Conservation (phyloP, 2,329 filamentous ascomycete species). For the Ophiobolus disseminans region DNA sequence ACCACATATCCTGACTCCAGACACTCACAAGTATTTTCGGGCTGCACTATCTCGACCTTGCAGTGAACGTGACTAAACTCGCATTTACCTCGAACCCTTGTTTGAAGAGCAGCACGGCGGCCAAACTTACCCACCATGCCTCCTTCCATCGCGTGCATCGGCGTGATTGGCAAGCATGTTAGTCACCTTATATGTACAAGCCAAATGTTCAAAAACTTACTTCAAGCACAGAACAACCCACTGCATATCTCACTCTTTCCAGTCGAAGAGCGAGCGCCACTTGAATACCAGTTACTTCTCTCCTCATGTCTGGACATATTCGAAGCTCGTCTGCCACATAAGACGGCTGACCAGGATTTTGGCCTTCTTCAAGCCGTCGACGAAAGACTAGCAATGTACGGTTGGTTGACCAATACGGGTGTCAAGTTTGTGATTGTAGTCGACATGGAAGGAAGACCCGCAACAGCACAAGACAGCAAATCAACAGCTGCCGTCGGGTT, state of each 20-base stretch:
- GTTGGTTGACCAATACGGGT: conserved; percentile 95
- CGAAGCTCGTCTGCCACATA: conserved; percentile 78
- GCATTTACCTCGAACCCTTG: too few species aligned
- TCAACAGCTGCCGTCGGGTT: conserved; percentile 66
- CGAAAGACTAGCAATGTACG: conserved; percentile 91
- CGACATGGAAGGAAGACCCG: conserved; percentile 80
- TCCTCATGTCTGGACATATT: conserved; percentile 94
- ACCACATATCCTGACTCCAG: too few species aligned
- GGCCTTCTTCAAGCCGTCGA: conserved; percentile 92
- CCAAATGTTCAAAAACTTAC: conserved; percentile 11
- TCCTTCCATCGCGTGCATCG: conserved; percentile 88
- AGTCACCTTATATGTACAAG: conserved; percentile 34
- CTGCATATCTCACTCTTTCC: conserved; percentile 92
- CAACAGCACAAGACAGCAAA: conserved; percentile 43
- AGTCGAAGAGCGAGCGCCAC: conserved; percentile 71
- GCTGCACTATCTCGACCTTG: too few species aligned
- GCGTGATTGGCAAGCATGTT: conserved; percentile 92
- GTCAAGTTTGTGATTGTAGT: conserved; percentile 89
- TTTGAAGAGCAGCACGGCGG: too few species aligned
- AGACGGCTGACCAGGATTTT: conserved; percentile 80
- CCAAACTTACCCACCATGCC: too few species aligned
- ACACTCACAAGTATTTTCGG: too few species aligned
- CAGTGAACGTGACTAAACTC: too few species aligned
- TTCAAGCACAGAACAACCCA: conserved; percentile 80
- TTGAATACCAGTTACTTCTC: conserved; percentile 91